These are phyloP conservation scores for Lactifluus rugatus DNA, from an alignment of 768 basidiomycete genomes.

Conservation along the genomic window DNA sequence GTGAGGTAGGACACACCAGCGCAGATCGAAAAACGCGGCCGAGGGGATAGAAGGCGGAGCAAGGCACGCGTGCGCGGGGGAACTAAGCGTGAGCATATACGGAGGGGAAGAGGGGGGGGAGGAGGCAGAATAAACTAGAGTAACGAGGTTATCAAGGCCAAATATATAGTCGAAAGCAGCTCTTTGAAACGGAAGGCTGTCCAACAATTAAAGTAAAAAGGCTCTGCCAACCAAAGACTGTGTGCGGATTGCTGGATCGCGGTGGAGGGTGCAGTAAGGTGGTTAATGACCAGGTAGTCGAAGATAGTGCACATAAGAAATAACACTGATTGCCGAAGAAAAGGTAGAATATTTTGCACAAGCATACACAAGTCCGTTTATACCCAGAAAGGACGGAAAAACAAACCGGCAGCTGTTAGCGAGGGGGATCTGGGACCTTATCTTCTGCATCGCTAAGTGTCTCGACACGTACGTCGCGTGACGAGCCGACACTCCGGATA, in stretches of 20 bases:
- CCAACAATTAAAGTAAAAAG: conserved; percentile 13
- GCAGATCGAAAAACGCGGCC: background rate
- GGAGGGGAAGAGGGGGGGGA: background rate
- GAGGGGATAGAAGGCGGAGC: background rate
- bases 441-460: conserved; percentile 44
- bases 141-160: background rate
- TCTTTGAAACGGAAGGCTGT: background rate
- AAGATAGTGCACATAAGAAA: conserved; percentile 16
- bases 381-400: conserved; percentile 10
- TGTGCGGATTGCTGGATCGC: background rate
- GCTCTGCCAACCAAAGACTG: conserved; percentile 2
- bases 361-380: conserved; percentile 16
- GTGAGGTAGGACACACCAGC: conserved; percentile 1
- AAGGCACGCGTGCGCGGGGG: background rate
- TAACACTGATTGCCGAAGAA: conserved; percentile 16
- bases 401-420: background rate
- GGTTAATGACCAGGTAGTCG: conserved; percentile 11
- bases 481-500: conserved; percentile 73
- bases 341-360: conserved; percentile 17
- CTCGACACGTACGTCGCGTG: conserved; percentile 72
- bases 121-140: conserved; percentile 7
- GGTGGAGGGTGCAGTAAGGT: background rate
- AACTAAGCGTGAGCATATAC: background rate
- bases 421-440: conserved; percentile 22
- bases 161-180: conserved; percentile 12